These are phyloP conservation scores for Endocarpon pusillum DNA, from an alignment of 495 filamentous ascomycete species.

Conservation along the genomic window DNA sequence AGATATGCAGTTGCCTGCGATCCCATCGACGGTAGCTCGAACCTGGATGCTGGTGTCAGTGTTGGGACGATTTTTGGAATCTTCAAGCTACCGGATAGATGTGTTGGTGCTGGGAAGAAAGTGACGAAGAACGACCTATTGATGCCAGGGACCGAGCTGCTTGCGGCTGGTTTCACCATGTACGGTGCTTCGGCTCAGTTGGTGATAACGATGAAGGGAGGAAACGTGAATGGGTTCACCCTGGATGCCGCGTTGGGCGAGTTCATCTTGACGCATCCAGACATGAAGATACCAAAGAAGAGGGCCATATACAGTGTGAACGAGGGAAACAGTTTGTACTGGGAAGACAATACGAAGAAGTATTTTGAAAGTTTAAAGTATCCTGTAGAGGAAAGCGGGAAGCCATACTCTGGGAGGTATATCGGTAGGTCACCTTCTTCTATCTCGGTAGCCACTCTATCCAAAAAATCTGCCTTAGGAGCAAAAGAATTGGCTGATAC, in stretches of 20 bases:
- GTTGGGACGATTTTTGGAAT: slow-evolving; percentile 97
- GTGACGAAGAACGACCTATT: slow-evolving; percentile 70
- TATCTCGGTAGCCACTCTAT: too few species aligned
- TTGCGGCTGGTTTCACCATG: slow-evolving; percentile 97
- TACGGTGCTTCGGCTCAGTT: slow-evolving; percentile 93
- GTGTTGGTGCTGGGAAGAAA: slow-evolving; percentile 36
- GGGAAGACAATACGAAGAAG: slow-evolving; percentile 72
- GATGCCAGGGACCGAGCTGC: slow-evolving; percentile 72
- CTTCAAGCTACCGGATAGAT: slow-evolving; percentile 61
- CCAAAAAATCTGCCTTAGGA: too few species aligned
- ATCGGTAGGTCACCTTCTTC: too few species aligned
- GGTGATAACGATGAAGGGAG: slow-evolving; percentile 91
- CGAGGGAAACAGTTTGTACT: slow-evolving; percentile 93
- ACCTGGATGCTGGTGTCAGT: slow-evolving; percentile 92
- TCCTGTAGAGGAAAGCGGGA: slow-evolving; percentile 48
- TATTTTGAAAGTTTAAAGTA: slow-evolving; percentile 84
- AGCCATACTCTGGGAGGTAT: slow-evolving; percentile 89
- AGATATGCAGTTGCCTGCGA: slow-evolving; percentile 94
- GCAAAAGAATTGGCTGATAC: too few species aligned
- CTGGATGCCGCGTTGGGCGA: slow-evolving; percentile 91
- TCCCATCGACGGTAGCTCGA: slow-evolving; percentile 94
- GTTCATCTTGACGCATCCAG: slow-evolving; percentile 93
- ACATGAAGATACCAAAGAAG: slow-evolving; percentile 71
- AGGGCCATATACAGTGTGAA: slow-evolving; percentile 94
- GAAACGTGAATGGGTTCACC: slow-evolving; percentile 90